phyloP scores from a whole-genome alignment of 176 grass and related monocot species.

The Hsuehochloa calcarea region DNA sequence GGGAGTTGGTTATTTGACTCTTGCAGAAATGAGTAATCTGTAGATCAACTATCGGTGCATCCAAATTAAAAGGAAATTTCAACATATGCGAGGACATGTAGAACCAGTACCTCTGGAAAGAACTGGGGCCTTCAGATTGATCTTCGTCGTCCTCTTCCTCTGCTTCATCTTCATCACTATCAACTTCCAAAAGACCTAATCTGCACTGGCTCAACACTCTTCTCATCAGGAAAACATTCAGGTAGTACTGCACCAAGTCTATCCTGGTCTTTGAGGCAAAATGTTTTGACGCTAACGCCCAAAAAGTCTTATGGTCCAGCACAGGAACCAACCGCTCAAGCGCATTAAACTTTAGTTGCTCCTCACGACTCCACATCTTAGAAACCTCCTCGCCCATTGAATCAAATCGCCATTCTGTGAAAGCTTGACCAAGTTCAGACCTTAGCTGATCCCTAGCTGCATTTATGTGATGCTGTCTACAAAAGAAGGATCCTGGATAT shows the following conservation, averaged over 20 bases:
- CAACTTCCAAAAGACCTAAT: constrained; percentile 52
- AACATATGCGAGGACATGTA: neutral
- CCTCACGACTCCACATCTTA: constrained; percentile 48
- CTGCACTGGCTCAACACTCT: constrained; percentile 68
- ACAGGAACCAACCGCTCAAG: constrained; percentile 62
- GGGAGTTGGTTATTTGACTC: neutral
- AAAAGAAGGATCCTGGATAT: constrained; percentile 62
- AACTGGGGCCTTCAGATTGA: constrained; percentile 36
- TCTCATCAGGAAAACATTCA: constrained; percentile 90
- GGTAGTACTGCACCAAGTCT: constrained; percentile 75
- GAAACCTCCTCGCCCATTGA: constrained; percentile 72
- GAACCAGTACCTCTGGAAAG: constrained; percentile 44
- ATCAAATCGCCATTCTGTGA: constrained; percentile 70
- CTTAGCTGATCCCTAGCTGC: constrained; percentile 55
- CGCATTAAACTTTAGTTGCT: constrained; percentile 62
- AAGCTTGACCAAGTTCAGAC: constrained; percentile 80
- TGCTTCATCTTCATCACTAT: constrained; percentile 70
- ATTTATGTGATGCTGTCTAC: constrained; percentile 60
- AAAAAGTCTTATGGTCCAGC: constrained; percentile 62
- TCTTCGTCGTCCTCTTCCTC: constrained; percentile 70
- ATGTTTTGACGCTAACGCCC: constrained; percentile 52
- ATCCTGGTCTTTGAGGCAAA: constrained; percentile 52
- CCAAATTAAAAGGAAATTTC: neutral
- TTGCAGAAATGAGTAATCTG: neutral
- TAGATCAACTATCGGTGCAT: neutral